Conservation (phyloP, 257 asterid genomes). For the Solanum paucissectum region DNA sequence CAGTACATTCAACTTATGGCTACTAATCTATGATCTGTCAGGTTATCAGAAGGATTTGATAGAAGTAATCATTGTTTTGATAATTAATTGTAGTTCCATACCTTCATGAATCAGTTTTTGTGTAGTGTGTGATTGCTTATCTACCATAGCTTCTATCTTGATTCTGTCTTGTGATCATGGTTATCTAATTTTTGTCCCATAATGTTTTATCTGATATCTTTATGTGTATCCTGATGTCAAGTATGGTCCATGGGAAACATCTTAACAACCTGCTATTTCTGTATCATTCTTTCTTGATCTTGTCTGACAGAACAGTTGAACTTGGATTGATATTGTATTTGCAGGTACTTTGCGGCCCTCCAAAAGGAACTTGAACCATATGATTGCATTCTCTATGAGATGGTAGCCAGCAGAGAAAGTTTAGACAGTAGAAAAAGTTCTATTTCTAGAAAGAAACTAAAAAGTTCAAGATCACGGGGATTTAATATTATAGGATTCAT, state of each 20-base stretch:
- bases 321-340: conserved; percentile 6
- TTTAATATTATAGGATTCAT: conserved; percentile 73
- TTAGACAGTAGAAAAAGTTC: conserved; percentile 60
- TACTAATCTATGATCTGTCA: background rate
- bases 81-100: background rate
- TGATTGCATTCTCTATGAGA: conserved; percentile 94
- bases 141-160: background rate
- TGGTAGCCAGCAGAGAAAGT: conserved; percentile 92
- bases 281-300: background rate
- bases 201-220: background rate
- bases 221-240: background rate
- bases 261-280: background rate
- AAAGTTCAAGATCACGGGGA: conserved; percentile 44
- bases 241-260: background rate
- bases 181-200: background rate
- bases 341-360: conserved; percentile 70
- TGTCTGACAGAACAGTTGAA: background rate
- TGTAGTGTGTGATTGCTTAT: background rate
- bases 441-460: conserved; percentile 41
- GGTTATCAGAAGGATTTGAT: background rate
- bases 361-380: conserved; percentile 61
- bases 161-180: background rate
- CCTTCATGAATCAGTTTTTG: background rate
- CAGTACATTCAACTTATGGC: background rate
- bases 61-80: background rate